Base-by-base conservation (phyloP, 2,329 filamentous ascomycete species). In the Aspergillus sp. region DNA sequence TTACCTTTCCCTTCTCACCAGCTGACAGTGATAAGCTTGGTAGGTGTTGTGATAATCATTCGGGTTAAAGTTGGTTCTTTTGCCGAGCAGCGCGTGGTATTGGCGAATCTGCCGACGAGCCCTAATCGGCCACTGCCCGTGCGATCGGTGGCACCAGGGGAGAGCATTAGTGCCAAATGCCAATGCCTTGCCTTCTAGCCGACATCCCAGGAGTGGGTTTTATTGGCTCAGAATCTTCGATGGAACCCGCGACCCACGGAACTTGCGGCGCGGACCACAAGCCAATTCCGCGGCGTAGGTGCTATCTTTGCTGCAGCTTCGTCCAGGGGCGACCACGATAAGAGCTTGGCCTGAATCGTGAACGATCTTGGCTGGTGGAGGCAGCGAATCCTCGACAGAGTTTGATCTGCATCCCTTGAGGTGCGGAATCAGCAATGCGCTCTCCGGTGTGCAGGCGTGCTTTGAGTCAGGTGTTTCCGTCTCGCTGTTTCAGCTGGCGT, bases 21-120 rank as follows among this genome's bases (percentile, higher is more conserved):
- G 31, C 36, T 47, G 51, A 36, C 4, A 32, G 36, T 54, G 51
- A 54, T 57, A 59, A 45, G 50, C 32, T 39, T 32, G 14, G 51
- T 20, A 42, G 36, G 16, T 6, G 36, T 9, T n/a, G 12, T 42
- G 36, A 42, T 42, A 42, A 42, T 42, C 36, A 16, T 42, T 16
- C 5, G 14, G 14, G 10, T 53, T 60, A 49, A 42, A 26, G 51
- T 52, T 57, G 51, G 47, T 20, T 36, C 14, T 6, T 54, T 62
- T 62, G 60, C 57, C 60, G 60, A 59, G 46, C 54, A 26, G 32
- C n/a, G 46, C 29, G 18, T 29, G 49, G 29, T 47, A 62, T 59
- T 62, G 60, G 60, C 18, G 50, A 50, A 55, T 59, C 54, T 57
- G 54, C 60, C 60, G 60, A 60, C 49, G 55, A 57, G 42, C 29